Conservation (phyloP, 768 basidiomycete genomes). For the Mrakia hoshinonis region DNA sequence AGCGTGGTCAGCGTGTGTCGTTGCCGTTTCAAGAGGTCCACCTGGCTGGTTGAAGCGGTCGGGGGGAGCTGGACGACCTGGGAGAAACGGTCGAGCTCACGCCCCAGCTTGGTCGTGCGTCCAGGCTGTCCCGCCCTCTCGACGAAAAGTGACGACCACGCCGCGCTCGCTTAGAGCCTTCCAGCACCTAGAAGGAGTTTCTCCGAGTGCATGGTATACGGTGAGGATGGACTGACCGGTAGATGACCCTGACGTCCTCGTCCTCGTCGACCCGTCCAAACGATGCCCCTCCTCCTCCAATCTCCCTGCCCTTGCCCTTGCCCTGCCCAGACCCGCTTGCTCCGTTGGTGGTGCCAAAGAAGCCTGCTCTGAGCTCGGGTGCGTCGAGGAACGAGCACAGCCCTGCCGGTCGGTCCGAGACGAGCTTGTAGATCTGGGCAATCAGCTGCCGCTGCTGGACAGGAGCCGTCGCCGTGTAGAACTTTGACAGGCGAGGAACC, state of each 20-base stretch:
- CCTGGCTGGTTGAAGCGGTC: no score
- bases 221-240: slow-evolving; percentile 11
- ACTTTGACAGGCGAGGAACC: slow-evolving; percentile 42
- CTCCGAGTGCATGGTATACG: not conserved
- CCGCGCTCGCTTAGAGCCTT: no score
- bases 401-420: slow-evolving; percentile 67
- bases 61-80: no score
- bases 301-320: slow-evolving; percentile 20
- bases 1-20: not conserved
- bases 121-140: no score
- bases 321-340: not conserved
- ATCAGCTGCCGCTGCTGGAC: slow-evolving; percentile 47
- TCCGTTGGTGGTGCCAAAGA: not conserved
- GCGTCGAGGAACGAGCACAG: slow-evolving; percentile 95
- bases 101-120: no score
- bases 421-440: slow-evolving; percentile 80
- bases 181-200: no score
- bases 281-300: not conserved
- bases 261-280: not conserved
- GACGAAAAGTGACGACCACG: no score
- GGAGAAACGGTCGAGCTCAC: no score
- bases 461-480: slow-evolving; percentile 40
- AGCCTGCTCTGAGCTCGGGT: slow-evolving; percentile 33
- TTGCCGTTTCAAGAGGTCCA: no score
- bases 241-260: slow-evolving; percentile 28